These are phyloP conservation scores for Capsella rubella DNA, from an alignment of 441 rosid species.

Conservation along the genomic window DNA sequence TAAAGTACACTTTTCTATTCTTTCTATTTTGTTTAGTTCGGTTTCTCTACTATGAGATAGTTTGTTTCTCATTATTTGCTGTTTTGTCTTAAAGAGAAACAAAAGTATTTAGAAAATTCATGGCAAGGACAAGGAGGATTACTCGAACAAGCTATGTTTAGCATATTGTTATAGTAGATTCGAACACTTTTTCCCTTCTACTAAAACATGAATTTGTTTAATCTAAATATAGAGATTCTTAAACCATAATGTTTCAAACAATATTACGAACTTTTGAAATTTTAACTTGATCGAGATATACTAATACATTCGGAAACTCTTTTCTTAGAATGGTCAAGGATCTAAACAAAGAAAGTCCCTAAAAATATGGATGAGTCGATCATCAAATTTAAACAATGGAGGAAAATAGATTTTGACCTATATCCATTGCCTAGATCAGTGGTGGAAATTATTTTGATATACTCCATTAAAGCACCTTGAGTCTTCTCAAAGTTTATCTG, in stretches of 20 bases:
- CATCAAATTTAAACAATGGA: constrained; percentile 36
- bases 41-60: constrained; percentile 22
- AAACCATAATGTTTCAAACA: background rate
- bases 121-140: constrained; percentile 37
- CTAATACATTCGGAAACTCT: constrained; percentile 16
- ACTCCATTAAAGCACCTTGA: constrained; percentile 34
- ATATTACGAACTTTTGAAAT: background rate
- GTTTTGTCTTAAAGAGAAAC: constrained; percentile 37
- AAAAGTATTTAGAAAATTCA: constrained; percentile 14
- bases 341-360: constrained; percentile 44
- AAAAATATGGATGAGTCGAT: constrained; percentile 27
- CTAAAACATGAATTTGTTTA: constrained; percentile 2
- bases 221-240: constrained; percentile 1
- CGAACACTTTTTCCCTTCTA: background rate
- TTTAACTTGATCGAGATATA: constrained; percentile 19
- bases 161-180: background rate
- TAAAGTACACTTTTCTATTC: constrained; percentile 28
- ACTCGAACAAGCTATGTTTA: constrained; percentile 39
- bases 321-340: constrained; percentile 31
- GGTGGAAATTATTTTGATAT: constrained; percentile 28
- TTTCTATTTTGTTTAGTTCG: constrained; percentile 4
- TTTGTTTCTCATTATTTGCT: constrained; percentile 25
- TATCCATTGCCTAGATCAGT: constrained; percentile 39
- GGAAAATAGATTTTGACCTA: constrained; percentile 34
- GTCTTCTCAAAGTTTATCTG: constrained; percentile 39